Conservation (phyloP, 106 monocot species). For the Dendrobium officinale region DNA sequence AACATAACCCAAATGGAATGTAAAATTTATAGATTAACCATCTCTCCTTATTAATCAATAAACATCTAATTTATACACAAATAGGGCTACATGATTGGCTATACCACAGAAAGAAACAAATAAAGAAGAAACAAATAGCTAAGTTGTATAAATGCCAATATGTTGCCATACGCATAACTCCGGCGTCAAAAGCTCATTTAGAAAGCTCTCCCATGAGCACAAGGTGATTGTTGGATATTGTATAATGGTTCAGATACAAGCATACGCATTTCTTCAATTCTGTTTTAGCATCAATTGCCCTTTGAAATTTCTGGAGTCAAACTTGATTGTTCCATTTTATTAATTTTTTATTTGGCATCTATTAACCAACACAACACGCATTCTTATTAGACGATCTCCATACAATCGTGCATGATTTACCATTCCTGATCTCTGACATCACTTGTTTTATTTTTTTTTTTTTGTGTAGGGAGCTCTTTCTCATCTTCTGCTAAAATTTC, state of each 20-base stretch:
- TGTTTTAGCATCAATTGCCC: not conserved
- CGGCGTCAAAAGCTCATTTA: constrained; percentile 45
- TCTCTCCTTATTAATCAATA: no score
- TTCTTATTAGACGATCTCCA: not conserved
- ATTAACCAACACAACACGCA: not conserved
- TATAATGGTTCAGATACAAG: not conserved
- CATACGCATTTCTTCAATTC: not conserved
- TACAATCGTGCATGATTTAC: not conserved
- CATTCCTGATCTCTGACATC: constrained; percentile 1
- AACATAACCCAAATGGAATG: no score
- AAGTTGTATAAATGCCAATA: no score
- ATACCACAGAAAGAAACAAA: no score
- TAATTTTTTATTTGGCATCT: not conserved
- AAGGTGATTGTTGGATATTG: constrained; percentile 35
- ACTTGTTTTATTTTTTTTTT: not conserved
- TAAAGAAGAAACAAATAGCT: no score
- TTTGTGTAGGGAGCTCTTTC: constrained; percentile 64
- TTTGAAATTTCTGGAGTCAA: not conserved
- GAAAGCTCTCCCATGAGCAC: constrained; percentile 62
- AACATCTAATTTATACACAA: no score
- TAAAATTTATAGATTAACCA: no score
- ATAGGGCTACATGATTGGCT: no score
- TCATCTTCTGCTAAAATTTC: constrained; percentile 64
- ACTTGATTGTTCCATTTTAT: not conserved
- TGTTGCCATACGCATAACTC: no score